phyloP scores from a whole-genome alignment of 306 rosid species.

The Hippophae gyantsensis region DNA sequence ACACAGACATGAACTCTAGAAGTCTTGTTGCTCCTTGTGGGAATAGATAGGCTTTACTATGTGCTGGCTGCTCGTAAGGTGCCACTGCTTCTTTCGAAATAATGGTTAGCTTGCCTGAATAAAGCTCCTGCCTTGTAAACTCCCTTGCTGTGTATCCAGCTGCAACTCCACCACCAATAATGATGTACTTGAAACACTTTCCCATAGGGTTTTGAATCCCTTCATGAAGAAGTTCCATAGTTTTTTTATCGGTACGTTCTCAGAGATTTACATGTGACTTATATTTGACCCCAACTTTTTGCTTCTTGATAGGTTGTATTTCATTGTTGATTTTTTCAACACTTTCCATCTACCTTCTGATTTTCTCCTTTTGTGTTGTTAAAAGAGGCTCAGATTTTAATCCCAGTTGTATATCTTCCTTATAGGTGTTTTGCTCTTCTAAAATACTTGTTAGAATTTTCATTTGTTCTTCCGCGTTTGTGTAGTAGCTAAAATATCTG shows the following conservation, averaged over 20 bases:
- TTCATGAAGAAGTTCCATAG: slow-evolving; percentile 19
- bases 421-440: slow-evolving; percentile 14
- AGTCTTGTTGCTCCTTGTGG: slow-evolving; percentile 31
- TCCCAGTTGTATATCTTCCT: slow-evolving; percentile 14
- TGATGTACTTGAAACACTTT: slow-evolving; percentile 24
- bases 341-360: slow-evolving; percentile 20
- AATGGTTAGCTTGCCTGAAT: slow-evolving; percentile 28
- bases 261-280: slow-evolving; percentile 10
- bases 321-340: slow-evolving; percentile 14
- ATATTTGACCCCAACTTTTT: slow-evolving; percentile 4
- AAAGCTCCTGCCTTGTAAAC: slow-evolving; percentile 23
- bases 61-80: slow-evolving; percentile 41
- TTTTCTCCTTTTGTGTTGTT: slow-evolving; percentile 9
- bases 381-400: slow-evolving; percentile 3
- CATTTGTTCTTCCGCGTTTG: slow-evolving; percentile 15
- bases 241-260: slow-evolving; percentile 19
- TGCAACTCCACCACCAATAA: slow-evolving; percentile 44
- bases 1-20: slow-evolving; percentile 39
- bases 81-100: slow-evolving; percentile 38
- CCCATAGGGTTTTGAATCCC: slow-evolving; percentile 10
- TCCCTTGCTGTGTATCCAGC: slow-evolving; percentile 51
- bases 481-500: slow-evolving; percentile 13
- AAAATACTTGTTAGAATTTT: slow-evolving; percentile 18
- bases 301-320: slow-evolving; percentile 15
- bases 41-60: slow-evolving; percentile 34